A percentile compares a stretch with the other conserved stretches of the same genome.
Conservation (phyloP, 2,329 filamentous ascomycete species). For the Lasiodiplodia hormozganensis region DNA sequence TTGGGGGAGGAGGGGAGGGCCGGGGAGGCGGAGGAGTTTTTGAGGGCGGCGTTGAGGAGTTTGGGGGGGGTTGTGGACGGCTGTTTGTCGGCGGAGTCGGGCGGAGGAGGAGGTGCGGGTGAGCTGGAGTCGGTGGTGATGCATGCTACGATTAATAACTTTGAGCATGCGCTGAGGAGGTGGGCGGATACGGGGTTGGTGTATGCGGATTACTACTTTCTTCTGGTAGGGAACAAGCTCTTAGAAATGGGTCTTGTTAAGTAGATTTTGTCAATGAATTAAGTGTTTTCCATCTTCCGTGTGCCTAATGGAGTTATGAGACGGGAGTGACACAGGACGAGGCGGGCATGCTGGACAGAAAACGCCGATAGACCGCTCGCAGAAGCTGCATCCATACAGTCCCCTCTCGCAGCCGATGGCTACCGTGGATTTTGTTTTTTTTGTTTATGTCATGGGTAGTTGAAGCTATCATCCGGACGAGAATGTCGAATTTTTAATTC, state of each 20-base stretch:
- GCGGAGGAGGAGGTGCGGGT: not conserved
- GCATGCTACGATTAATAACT: constrained; percentile 55
- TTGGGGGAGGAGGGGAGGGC: constrained; percentile 37
- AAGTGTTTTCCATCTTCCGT: too few relatives aligned
- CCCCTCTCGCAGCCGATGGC: not conserved
- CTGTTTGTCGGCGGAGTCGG: not conserved
- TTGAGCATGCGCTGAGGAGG: constrained; percentile 47
- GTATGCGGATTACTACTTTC: constrained; percentile 56
- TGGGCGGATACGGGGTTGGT: constrained; percentile 54
- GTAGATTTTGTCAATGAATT: not conserved
- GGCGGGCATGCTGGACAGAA: too few relatives aligned
- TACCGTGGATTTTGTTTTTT: not conserved
- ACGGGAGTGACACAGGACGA: too few relatives aligned
- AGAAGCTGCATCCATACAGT: too few relatives aligned
- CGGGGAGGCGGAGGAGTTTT: constrained; percentile 32
- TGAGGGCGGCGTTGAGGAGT: not conserved
- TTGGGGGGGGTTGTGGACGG: not conserved
- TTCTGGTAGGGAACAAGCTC: constrained; percentile 52
- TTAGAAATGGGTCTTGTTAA: constrained; percentile 37
- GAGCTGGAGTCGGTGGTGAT: constrained; percentile 52
- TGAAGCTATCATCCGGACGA: too few relatives aligned
- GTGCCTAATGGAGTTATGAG: too few relatives aligned
- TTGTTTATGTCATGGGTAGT: too few relatives aligned
- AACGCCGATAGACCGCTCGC: too few relatives aligned
- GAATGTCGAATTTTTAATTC: too few relatives aligned